Percentiles rank a stretch among this genome's conserved stretches.
Evolutionary conservation across 352 stramenopile genomes (phyloP).

Genomic region (Globisporangium heterothallicum): DNA sequence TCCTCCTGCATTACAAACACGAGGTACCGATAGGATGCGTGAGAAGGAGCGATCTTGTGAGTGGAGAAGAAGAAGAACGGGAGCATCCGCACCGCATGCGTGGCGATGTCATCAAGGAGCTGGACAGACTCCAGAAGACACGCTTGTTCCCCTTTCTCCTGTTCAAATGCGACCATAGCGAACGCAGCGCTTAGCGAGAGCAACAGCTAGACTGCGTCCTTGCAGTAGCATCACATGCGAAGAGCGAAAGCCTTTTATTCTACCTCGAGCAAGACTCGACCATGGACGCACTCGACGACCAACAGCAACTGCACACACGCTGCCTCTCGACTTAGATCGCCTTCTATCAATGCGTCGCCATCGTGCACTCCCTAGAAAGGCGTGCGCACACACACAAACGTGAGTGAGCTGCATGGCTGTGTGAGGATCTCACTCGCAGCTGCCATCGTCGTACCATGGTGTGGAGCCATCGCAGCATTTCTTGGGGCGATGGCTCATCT

Average conservation of each 20-base stretch:
- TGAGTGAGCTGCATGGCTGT: too few species aligned
- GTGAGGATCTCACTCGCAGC: not conserved
- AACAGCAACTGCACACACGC: slow-evolving; percentile 19
- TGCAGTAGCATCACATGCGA: not conserved
- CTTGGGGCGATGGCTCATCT: slow-evolving; percentile 21
- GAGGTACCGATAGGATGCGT: not conserved
- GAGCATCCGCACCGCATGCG: slow-evolving; percentile 10
- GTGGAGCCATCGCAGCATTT: slow-evolving; percentile 29
- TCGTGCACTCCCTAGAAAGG: slow-evolving; percentile 19
- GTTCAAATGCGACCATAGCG: not conserved
- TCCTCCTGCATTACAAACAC: slow-evolving; percentile 5
- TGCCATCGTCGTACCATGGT: slow-evolving; percentile 12
- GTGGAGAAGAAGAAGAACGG: not conserved
- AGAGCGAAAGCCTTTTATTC: too few species aligned
- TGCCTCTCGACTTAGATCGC: slow-evolving; percentile 16
- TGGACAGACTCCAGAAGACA: slow-evolving; percentile 14
- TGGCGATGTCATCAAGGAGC: slow-evolving; percentile 20
- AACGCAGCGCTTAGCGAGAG: not conserved
- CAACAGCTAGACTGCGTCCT: not conserved
- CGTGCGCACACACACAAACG: not conserved
- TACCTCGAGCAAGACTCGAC: slow-evolving; percentile 43
- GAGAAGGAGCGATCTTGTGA: not conserved
- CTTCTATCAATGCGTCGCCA: slow-evolving; percentile 20
- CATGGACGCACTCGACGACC: slow-evolving; percentile 34
- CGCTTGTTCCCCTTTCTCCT: slow-evolving; percentile 24